phyloP scores from a whole-genome alignment of 2,329 filamentous ascomycete genomes.

The Aspergillus novoparasiticus region DNA sequence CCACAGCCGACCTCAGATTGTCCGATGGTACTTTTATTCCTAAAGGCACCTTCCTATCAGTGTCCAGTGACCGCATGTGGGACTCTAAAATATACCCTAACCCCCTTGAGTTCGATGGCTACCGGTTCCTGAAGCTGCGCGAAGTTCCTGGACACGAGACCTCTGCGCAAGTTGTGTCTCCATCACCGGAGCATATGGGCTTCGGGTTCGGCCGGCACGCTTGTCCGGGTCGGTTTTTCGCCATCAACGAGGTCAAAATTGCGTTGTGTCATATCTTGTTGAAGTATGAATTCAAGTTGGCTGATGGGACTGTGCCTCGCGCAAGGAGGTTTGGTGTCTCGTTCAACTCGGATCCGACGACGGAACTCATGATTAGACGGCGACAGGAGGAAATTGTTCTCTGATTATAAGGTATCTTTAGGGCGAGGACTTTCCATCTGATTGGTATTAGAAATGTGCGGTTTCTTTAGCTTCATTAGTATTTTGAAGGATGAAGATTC shows the following conservation, averaged over 20 bases:
- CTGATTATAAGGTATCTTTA: background rate
- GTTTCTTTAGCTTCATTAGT: background rate
- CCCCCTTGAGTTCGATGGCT: conserved; percentile 13
- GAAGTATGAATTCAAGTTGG: conserved; percentile 6
- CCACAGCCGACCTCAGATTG: conserved; percentile 7
- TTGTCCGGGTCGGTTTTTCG: conserved; percentile 10
- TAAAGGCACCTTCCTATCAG: conserved; percentile 5
- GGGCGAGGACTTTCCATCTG: background rate
- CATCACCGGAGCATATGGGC: conserved; percentile 19
- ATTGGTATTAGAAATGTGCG: fast-evolving
- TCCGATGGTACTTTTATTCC: conserved; percentile 13
- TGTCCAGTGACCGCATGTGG: conserved; percentile 12
- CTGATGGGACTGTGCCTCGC: background rate
- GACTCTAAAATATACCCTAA: conserved; percentile 7
- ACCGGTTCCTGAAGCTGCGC: conserved; percentile 15
- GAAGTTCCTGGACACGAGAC: conserved; percentile 6
- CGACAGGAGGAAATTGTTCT: conserved; percentile 1
- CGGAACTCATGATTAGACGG: background rate
- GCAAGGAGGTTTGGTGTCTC: background rate
- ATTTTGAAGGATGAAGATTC: too few species aligned
- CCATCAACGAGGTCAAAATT: conserved; percentile 5
- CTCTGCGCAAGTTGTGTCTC: conserved; percentile 18
- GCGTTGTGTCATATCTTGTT: conserved; percentile 5
- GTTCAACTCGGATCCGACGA: background rate
- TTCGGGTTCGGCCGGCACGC: conserved; percentile 35